Evolutionary conservation across 2,329 filamentous ascomycete genomes (phyloP).

Genomic region (Sarocladium oryzae): DNA sequence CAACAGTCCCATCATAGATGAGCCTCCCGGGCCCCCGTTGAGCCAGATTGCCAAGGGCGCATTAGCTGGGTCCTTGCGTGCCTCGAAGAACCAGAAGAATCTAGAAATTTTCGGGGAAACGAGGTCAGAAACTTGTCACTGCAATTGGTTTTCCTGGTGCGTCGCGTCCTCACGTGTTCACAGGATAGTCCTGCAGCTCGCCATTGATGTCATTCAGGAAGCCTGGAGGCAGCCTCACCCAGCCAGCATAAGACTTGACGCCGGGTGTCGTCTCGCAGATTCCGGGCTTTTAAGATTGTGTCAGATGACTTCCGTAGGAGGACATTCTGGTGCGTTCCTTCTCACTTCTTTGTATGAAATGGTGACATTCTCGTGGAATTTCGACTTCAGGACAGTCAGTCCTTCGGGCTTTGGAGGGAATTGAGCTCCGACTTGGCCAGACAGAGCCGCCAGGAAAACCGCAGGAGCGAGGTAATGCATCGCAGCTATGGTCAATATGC

Average conservation of each 20-base stretch:
- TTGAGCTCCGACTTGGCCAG: slow-evolving; percentile 19
- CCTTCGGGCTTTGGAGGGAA: slow-evolving; percentile 25
- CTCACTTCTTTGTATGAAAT: slow-evolving; percentile 54
- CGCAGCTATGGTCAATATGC: neutral
- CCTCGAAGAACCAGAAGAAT: slow-evolving; percentile 46
- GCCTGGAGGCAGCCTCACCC: slow-evolving; percentile 48
- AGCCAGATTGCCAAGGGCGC: slow-evolving; percentile 54
- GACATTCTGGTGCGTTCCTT: too few species aligned
- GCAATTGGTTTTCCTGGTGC: too few species aligned
- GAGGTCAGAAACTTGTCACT: too few species aligned
- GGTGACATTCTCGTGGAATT: slow-evolving; percentile 53
- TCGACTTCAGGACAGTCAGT: slow-evolving; percentile 46
- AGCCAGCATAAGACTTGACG: slow-evolving; percentile 60
- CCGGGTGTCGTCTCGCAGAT: slow-evolving; percentile 50
- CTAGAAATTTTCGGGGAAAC: too few species aligned
- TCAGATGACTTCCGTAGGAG: too few species aligned
- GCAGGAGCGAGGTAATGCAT: neutral
- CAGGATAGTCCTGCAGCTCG: slow-evolving; percentile 35
- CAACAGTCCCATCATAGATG: slow-evolving; percentile 59
- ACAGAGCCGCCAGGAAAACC: neutral
- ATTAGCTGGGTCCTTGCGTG: slow-evolving; percentile 31
- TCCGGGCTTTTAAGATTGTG: slow-evolving; percentile 43
- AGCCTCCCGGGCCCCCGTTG: slow-evolving; percentile 57
- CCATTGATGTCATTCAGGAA: slow-evolving; percentile 32
- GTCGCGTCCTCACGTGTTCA: slow-evolving; percentile 45